Evolutionary conservation across 768 basidiomycete species (phyloP).

Genomic region (Suillus subluteus): DNA sequence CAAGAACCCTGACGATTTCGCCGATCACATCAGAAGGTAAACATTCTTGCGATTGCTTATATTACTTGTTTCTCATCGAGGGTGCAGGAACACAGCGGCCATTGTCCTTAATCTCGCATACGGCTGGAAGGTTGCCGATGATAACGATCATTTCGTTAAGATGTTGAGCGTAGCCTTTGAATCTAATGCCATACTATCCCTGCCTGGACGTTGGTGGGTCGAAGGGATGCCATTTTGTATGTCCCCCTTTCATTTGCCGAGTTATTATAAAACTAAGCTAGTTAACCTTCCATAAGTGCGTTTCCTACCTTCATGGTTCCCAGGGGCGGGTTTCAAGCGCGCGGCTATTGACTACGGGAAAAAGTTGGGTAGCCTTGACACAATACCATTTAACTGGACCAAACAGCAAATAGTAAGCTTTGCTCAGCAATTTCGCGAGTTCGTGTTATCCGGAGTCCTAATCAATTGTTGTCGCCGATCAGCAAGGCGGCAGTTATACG

Average conservation of each 20-base stretch:
- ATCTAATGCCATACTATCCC: background rate
- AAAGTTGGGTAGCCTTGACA: conserved; percentile 9
- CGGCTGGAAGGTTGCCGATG: background rate
- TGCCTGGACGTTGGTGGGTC: conserved; percentile 1
- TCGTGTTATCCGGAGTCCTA: background rate
- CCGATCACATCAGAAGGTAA: conserved; percentile 1
- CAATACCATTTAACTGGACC: conserved; percentile 20
- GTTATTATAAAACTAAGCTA: background rate
- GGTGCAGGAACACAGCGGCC: background rate
- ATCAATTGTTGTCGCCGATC: no score
- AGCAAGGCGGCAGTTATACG: background rate
- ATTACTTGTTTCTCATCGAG: background rate
- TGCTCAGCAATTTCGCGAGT: background rate
- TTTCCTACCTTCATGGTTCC: conserved; percentile 25
- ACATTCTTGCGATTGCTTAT: background rate
- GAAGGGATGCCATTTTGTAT: background rate
- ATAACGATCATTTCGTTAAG: background rate
- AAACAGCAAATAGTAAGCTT: conserved; percentile 21
- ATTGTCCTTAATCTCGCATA: background rate
- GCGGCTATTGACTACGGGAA: conserved; percentile 14
- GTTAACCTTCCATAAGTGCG: background rate
- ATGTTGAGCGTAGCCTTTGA: background rate
- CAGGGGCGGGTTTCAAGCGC: conserved; percentile 23
- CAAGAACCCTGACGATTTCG: background rate
- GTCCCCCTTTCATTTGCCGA: background rate